phyloP scores from a whole-genome alignment of 768 basidiomycete species.

The Holtermanniella nyarrowii region DNA sequence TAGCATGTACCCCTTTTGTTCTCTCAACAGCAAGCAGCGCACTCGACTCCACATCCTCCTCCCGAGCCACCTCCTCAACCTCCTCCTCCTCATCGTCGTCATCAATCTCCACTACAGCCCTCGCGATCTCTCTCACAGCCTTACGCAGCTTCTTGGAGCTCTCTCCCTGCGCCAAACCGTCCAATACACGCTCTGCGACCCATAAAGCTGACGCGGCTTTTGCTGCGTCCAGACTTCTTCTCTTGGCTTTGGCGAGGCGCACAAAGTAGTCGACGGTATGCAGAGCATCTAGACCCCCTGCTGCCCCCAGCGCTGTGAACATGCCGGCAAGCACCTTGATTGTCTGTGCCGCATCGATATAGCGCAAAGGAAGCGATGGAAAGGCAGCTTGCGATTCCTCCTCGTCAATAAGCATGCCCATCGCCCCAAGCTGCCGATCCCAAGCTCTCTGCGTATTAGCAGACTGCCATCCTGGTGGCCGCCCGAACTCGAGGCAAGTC shows the following conservation, averaged over 20 bases:
- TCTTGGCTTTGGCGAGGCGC: constrained; percentile 47
- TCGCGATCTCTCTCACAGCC: constrained; percentile 54
- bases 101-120: constrained; percentile 62
- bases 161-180: constrained; percentile 46
- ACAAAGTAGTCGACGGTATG: constrained; percentile 74
- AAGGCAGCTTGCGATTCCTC: constrained; percentile 6
- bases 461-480: constrained; percentile 27
- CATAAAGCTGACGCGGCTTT: constrained; percentile 53
- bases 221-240: constrained; percentile 47
- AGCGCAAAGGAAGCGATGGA: constrained; percentile 27
- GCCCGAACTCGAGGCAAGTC: constrained; percentile 69
- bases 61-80: constrained; percentile 9
- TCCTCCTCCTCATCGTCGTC: constrained; percentile 42
- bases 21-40: constrained; percentile 50
- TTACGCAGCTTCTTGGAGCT: constrained; percentile 52
- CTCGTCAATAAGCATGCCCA: neutral
- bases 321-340: constrained; percentile 55
- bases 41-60: constrained; percentile 37
- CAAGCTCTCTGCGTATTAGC: constrained; percentile 20
- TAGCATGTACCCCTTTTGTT: constrained; percentile 53
- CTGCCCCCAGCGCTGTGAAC: constrained; percentile 61
- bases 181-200: constrained; percentile 66
- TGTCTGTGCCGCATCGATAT: constrained; percentile 22
- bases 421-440: constrained; percentile 7
- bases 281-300: constrained; percentile 58